phyloP scores from a whole-genome alignment of 2,329 filamentous ascomycete genomes.

The Diaporthe velutina region DNA sequence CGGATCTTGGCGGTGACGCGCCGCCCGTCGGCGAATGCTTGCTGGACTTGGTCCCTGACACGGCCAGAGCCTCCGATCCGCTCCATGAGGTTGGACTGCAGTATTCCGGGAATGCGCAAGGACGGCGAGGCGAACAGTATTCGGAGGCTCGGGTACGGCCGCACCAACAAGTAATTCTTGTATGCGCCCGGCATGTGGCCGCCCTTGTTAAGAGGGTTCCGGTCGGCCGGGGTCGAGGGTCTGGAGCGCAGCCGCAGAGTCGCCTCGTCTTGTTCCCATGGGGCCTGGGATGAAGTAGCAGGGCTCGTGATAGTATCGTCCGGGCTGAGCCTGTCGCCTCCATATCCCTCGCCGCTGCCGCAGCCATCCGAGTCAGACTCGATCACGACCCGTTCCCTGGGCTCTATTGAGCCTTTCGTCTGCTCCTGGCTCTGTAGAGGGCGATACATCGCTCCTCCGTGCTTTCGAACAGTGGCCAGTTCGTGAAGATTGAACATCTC shows the following conservation, averaged over 20 bases:
- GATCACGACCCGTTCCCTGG: conserved; percentile 57
- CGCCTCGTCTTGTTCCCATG: conserved; percentile 22
- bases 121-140: conserved; percentile 79
- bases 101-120: conserved; percentile 75
- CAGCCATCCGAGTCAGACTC: conserved; percentile 39
- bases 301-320: conserved; percentile 21
- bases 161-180: conserved; percentile 72
- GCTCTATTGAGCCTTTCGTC: conserved; percentile 49
- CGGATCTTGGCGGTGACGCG: conserved; percentile 81
- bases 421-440: conserved; percentile 53
- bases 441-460: conserved; percentile 73
- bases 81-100: conserved; percentile 70
- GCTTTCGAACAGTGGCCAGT: conserved; percentile 72
- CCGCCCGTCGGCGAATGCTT: conserved; percentile 75
- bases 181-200: conserved; percentile 56
- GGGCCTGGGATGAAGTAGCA: conserved; percentile 8
- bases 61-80: conserved; percentile 64
- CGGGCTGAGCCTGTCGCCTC: conserved; percentile 37
- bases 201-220: conserved; percentile 38
- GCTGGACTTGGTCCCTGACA: conserved; percentile 61
- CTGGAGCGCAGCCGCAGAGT: conserved; percentile 6
- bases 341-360: conserved; percentile 19
- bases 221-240: neutral
- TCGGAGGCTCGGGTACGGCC: conserved; percentile 74
- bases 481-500: conserved; percentile 80